phyloP scores from a whole-genome alignment of 345 rosid genomes.

The Citrus unshiu region DNA sequence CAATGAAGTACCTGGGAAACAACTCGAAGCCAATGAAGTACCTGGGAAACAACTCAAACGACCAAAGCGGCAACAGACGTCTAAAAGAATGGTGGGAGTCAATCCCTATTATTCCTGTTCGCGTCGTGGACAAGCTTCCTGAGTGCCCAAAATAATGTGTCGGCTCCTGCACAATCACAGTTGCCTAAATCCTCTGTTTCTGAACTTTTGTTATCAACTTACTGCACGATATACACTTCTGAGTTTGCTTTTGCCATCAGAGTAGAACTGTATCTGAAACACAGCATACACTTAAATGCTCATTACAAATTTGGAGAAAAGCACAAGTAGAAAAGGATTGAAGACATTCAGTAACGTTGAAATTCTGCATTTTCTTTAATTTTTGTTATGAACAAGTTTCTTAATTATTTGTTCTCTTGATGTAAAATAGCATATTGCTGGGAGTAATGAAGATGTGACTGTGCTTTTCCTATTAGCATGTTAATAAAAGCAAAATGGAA shows the following conservation, averaged over 20 bases:
- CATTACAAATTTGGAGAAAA: not conserved
- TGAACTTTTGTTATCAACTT: not conserved
- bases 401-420: not conserved
- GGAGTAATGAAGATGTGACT: not conserved
- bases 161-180: not conserved
- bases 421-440: not conserved
- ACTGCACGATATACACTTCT: not conserved
- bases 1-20: slow-evolving; percentile 38
- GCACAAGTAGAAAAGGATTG: not conserved
- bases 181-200: not conserved
- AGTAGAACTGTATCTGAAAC: not conserved
- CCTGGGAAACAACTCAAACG: slow-evolving; percentile 31
- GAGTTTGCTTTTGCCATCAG: not conserved
- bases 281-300: fast-evolving
- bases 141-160: not conserved
- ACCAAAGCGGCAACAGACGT: slow-evolving; percentile 43
- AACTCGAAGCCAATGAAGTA: slow-evolving; percentile 44
- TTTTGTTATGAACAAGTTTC: not conserved
- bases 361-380: not conserved
- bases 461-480: not conserved
- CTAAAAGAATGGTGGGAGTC: slow-evolving; percentile 92
- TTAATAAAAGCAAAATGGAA: not conserved
- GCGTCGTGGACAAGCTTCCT: slow-evolving; percentile 28
- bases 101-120: slow-evolving; percentile 67
- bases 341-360: too few species aligned